phyloP scores from a whole-genome alignment of 768 basidiomycete genomes.

The Boletus patriciae region DNA sequence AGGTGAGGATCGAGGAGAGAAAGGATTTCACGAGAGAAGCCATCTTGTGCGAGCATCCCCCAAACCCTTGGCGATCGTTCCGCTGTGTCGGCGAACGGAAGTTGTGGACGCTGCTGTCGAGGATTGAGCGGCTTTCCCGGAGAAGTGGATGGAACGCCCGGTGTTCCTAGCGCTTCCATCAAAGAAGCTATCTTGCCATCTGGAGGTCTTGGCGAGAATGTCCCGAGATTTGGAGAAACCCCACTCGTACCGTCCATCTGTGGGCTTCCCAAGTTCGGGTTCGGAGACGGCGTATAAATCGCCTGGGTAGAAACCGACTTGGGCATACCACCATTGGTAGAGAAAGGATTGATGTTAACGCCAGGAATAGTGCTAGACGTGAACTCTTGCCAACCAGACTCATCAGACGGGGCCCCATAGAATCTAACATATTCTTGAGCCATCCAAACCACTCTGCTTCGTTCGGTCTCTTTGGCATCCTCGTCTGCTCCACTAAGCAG shows the following conservation, averaged over 20 bases:
- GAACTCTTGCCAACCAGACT: slow-evolving; percentile 58
- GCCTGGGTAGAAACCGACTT: slow-evolving; percentile 54
- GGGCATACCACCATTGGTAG: slow-evolving; percentile 36
- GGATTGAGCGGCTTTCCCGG: slow-evolving; percentile 26
- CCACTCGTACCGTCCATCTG: slow-evolving; percentile 8
- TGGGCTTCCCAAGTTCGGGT: slow-evolving; percentile 33
- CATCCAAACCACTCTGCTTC: slow-evolving; percentile 59
- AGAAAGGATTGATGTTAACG: slow-evolving; percentile 26
- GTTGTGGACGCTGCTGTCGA: slow-evolving; percentile 27
- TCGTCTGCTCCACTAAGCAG: slow-evolving; percentile 57
- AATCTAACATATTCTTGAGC: slow-evolving; percentile 62
- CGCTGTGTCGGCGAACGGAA: slow-evolving; percentile 19
- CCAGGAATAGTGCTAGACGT: slow-evolving; percentile 51
- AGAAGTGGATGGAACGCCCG: slow-evolving; percentile 12
- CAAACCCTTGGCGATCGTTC: slow-evolving; percentile 43
- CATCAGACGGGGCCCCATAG: slow-evolving; percentile 54
- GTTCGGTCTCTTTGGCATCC: slow-evolving; percentile 38
- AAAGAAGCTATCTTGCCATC: slow-evolving; percentile 45
- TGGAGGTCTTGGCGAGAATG: slow-evolving; percentile 56
- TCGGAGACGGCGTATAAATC: slow-evolving; percentile 51
- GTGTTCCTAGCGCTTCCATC: slow-evolving; percentile 43
- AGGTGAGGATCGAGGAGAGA: slow-evolving; percentile 59
- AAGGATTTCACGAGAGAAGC: slow-evolving; percentile 66
- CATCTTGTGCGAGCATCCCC: slow-evolving; percentile 57
- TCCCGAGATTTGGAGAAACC: slow-evolving; percentile 45